phyloP scores from a whole-genome alignment of 768 basidiomycete genomes.

The Tricholoma sp. region DNA sequence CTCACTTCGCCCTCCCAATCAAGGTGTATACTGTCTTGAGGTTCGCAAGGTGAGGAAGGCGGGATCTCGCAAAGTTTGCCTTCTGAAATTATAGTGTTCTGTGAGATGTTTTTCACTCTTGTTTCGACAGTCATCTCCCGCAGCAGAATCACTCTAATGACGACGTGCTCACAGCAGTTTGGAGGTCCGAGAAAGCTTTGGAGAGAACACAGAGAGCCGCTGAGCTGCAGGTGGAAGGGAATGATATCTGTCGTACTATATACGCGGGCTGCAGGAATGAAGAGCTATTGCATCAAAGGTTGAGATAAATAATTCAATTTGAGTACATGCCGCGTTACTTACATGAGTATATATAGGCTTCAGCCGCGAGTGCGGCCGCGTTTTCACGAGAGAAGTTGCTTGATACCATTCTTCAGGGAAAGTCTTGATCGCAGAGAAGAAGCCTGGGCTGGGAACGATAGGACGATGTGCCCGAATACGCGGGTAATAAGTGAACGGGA shows the following conservation, averaged over 20 bases:
- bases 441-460: conserved; percentile 40
- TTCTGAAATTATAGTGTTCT: conserved; percentile 40
- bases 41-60: conserved; percentile 22
- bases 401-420: conserved; percentile 67
- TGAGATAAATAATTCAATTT: not conserved
- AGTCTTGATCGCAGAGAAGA: conserved; percentile 54
- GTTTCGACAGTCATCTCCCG: conserved; percentile 42
- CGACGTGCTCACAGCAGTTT: conserved; percentile 6
- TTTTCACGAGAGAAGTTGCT: conserved; percentile 36
- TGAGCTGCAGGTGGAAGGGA: conserved; percentile 62
- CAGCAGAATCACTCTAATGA: conserved; percentile 45
- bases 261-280: conserved; percentile 51
- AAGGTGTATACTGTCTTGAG: conserved; percentile 28
- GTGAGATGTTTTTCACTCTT: conserved; percentile 30
- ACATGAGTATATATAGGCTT: conserved; percentile 48
- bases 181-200: conserved; percentile 37
- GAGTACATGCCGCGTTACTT: conserved; percentile 17
- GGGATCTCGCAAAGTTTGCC: conserved; percentile 44
- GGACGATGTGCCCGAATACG: conserved; percentile 52
- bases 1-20: conserved; percentile 60
- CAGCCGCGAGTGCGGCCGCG: conserved; percentile 26
- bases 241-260: conserved; percentile 53
- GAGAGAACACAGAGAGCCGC: conserved; percentile 40
- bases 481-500: conserved; percentile 50
- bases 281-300: conserved; percentile 39